phyloP scores from a whole-genome alignment of 805 yeast species.

The Cyberlindnera euphorbiae region DNA sequence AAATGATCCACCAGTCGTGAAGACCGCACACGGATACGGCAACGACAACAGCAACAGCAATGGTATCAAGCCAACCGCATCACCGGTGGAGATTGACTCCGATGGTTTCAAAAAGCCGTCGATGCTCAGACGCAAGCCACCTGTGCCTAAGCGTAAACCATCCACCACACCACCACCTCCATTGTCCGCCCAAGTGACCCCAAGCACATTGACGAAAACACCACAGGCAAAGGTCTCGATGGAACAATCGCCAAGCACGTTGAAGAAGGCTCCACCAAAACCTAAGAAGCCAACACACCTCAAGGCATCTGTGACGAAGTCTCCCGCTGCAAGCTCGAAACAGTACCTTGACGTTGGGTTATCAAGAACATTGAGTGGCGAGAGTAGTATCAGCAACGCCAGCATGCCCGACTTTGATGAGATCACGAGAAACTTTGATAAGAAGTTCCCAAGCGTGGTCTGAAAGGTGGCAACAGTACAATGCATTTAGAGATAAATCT shows the following conservation, averaged over 20 bases:
- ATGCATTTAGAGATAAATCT: too few species aligned
- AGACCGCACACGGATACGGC: conserved; percentile 81
- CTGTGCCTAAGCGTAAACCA: conserved; percentile 16
- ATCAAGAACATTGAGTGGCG: conserved; percentile 10
- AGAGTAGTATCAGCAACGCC: conserved; percentile 31
- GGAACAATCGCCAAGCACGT: conserved; percentile 14
- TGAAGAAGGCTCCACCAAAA: conserved; percentile 44
- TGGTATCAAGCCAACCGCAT: too few species aligned
- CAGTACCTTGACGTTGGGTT: conserved; percentile 5
- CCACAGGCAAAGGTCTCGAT: conserved; percentile 8
- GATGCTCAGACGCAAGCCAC: conserved; percentile 14
- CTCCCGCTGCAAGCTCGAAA: conserved; percentile 5
- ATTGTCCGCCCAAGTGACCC: conserved; percentile 23
- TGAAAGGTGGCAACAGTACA: too few species aligned
- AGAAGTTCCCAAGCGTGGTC: conserved; percentile 58
- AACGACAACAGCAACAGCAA: conserved; percentile 54
- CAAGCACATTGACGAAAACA: conserved; percentile 23
- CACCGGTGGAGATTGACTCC: conserved; percentile 13
- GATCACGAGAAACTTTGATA: conserved; percentile 51
- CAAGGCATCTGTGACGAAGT: conserved; percentile 29
- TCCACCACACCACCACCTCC: conserved; percentile 19
- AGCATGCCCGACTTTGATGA: conserved; percentile 52
- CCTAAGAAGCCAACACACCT: conserved; percentile 61
- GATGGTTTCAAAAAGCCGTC: conserved; percentile 28
- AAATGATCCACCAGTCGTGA: conserved; percentile 41